Evolutionary conservation across 2,329 filamentous ascomycete genomes (phyloP).

Genomic region (Cercospora sesami): DNA sequence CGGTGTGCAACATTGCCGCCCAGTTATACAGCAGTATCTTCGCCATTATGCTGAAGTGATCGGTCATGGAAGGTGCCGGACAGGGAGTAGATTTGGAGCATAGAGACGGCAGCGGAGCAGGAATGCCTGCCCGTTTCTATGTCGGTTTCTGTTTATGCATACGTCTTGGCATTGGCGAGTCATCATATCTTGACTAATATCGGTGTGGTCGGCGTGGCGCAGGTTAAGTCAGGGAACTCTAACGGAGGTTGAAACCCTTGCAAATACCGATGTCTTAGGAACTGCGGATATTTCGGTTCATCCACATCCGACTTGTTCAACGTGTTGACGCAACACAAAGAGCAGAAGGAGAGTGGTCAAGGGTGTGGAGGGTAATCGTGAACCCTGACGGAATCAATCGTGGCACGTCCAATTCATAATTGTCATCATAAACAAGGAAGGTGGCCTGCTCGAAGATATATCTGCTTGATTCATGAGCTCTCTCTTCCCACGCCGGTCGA

Average conservation of each 20-base stretch:
- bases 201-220: background rate
- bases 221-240: background rate
- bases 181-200: background rate
- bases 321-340: too few relatives aligned
- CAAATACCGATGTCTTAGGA: background rate
- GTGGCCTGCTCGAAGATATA: too few relatives aligned
- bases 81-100: background rate
- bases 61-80: background rate
- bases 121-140: background rate
- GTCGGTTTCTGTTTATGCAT: background rate
- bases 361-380: too few relatives aligned
- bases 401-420: too few relatives aligned
- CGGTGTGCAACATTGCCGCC: background rate
- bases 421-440: too few relatives aligned
- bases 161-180: background rate
- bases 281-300: background rate
- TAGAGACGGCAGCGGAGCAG: background rate
- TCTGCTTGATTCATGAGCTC: too few relatives aligned
- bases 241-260: background rate
- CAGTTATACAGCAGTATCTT: background rate
- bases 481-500: too few relatives aligned
- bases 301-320: background rate
- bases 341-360: background rate
- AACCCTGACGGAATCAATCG: too few relatives aligned
- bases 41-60: background rate